These are phyloP conservation scores for Cercospora sp. DNA, from an alignment of 2,329 filamentous ascomycete genomes.

Conservation along the genomic window DNA sequence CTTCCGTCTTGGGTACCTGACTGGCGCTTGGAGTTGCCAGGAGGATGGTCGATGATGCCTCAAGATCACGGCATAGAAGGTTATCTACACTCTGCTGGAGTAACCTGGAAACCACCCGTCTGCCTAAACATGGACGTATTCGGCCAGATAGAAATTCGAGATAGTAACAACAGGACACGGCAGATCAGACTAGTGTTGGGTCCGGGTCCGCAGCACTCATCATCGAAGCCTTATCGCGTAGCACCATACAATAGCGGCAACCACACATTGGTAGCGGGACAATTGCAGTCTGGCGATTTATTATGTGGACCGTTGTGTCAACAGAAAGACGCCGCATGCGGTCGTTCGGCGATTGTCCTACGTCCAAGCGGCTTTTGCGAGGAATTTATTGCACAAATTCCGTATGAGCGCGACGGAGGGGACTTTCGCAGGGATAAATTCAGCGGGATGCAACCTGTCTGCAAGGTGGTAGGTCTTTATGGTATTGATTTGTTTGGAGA, in stretches of 20 bases:
- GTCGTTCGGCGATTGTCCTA: not conserved
- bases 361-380: not conserved
- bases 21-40: not conserved
- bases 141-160: not conserved
- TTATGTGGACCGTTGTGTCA: not conserved
- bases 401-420: not conserved
- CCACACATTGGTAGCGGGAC: not conserved
- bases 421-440: not conserved
- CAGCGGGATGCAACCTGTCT: not conserved
- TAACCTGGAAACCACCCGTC: not conserved
- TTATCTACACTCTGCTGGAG: not conserved
- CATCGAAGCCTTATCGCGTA: not conserved
- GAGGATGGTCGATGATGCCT: not conserved
- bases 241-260: not conserved
- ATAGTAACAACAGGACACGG: not conserved
- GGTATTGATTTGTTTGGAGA: not conserved
- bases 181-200: not conserved
- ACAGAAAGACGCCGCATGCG: not conserved
- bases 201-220: not conserved
- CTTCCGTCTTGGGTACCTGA: not conserved
- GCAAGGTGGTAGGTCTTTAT: not conserved
- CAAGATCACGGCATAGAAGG: not conserved
- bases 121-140: not conserved
- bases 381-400: not conserved
- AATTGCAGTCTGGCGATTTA: not conserved